Evolutionary conservation across 73 alveolate genomes (phyloP), one percentile per base, ranked within the genome.

Genomic region (Diophrys sp.): DNA sequence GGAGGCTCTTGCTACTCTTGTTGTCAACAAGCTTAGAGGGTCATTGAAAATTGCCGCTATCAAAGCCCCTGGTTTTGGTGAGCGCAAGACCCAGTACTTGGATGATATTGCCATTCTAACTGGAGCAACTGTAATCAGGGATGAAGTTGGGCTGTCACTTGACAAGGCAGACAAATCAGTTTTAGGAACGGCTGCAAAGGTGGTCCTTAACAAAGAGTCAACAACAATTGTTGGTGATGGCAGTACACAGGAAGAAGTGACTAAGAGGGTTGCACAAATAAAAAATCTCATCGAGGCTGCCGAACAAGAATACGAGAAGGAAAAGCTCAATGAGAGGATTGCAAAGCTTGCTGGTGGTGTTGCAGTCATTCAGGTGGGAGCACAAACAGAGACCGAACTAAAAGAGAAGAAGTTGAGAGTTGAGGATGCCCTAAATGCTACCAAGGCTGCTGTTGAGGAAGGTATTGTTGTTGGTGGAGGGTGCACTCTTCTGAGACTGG

Each of bases 361-460:
- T 54, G 99, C 98, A 0, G 96, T 95, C 84, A 90, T 96, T 75
- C 95, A 95, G 89, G 98, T 96, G n/a, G 99, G 99, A 25, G 99
- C 98, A 55, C 91, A 95, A 33, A 80, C 95, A 34, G 98, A 96
- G 78, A 95, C 92, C 25, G 99, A 96, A 84, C 97, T 95, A 1
- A 89, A 90, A n/a, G 99, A 96, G 77, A 74, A 89, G 81, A 96
- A 91, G 83, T 98, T 95, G 67, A 95, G 99, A 82, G 83, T 96
- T 62, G 86, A 92, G 62, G 99, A 96, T 72, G 98, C 99, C 68
- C 93, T 90, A 75, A 71, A 89, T 80, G 98, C 99, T 75, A 95
- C 99, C 74, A 91, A 93, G 79, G 99, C 99, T 55, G 99, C 99
- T 33, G 86, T 90, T 67, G 97, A 89, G 77, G 99, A 95, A 71